phyloP scores from a whole-genome alignment of 2,329 filamentous ascomycete species.

The Pseudocercospora cruenta region DNA sequence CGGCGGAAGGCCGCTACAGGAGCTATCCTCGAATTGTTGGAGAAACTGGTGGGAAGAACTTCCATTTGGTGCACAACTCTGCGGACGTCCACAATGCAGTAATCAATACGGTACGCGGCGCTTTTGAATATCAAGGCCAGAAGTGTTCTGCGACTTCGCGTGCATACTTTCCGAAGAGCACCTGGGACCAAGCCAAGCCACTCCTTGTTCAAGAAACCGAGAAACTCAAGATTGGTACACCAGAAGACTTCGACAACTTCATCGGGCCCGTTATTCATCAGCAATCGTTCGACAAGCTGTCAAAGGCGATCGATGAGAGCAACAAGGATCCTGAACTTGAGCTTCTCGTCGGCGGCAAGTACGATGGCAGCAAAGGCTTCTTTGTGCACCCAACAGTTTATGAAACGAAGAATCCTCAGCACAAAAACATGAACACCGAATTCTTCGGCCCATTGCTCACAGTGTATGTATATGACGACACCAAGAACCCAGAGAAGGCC shows the following conservation, averaged over 20 bases:
- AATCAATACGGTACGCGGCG: conserved; percentile 80
- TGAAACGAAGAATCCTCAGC: conserved; percentile 70
- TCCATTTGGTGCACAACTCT: conserved; percentile 77
- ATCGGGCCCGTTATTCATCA: conserved; percentile 86
- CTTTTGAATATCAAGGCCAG: conserved; percentile 89
- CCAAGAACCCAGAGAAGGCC: conserved; percentile 47
- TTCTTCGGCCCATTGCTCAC: conserved; percentile 80
- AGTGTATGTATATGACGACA: conserved; percentile 77
- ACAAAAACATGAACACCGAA: conserved; percentile 75
- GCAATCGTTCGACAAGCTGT: conserved; percentile 78
- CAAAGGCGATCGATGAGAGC: conserved; percentile 75
- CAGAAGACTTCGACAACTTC: conserved; percentile 75
- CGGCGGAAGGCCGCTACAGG: conserved; percentile 78
- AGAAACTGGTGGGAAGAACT: conserved; percentile 93
- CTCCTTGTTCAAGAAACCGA: conserved; percentile 69
- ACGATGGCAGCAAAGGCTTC: conserved; percentile 78
- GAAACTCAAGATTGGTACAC: conserved; percentile 71
- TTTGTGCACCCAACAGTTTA: conserved; percentile 86
- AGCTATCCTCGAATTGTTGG: conserved; percentile 88
- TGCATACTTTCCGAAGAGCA: conserved; percentile 74
- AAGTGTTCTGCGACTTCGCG: conserved; percentile 88
- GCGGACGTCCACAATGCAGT: conserved; percentile 80
- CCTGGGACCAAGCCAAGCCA: conserved; percentile 72
- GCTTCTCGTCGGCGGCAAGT: conserved; percentile 73
- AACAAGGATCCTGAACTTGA: conserved; percentile 74